Evolutionary conservation across 768 basidiomycete genomes (phyloP).

Genomic region (Peribolospora baueri): DNA sequence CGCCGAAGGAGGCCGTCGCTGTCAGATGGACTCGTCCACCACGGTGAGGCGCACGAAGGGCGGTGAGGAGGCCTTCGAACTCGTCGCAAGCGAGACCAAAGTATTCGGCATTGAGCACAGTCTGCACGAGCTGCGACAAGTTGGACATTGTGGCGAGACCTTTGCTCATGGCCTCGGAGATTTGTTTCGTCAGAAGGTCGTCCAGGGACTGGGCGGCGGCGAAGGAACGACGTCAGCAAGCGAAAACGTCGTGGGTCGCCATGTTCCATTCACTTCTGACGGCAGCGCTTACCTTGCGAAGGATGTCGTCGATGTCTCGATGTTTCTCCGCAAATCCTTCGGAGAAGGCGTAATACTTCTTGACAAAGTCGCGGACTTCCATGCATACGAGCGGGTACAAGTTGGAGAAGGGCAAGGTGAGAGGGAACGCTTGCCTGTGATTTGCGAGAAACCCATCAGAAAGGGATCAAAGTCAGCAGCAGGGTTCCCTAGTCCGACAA

Average conservation of each 20-base stretch:
- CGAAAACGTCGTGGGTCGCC: not conserved
- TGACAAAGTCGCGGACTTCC: slow-evolving; percentile 68
- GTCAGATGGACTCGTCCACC: slow-evolving; percentile 6
- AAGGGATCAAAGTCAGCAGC: slow-evolving; percentile 1
- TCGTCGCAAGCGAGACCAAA: slow-evolving; percentile 65
- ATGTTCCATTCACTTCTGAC: not conserved
- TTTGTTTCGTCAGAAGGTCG: slow-evolving; percentile 41
- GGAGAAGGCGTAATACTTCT: slow-evolving; percentile 86
- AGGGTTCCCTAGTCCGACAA: not conserved
- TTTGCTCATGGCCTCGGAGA: slow-evolving; percentile 32
- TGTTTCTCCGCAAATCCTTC: slow-evolving; percentile 85
- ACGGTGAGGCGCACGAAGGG: not conserved
- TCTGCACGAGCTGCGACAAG: slow-evolving; percentile 73
- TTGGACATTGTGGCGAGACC: slow-evolving; percentile 52
- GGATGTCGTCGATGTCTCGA: slow-evolving; percentile 66
- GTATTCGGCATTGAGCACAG: slow-evolving; percentile 76
- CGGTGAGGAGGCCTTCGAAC: slow-evolving; percentile 27
- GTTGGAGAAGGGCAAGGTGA: slow-evolving; percentile 75
- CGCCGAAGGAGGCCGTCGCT: slow-evolving; percentile 33
- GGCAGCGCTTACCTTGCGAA: slow-evolving; percentile 41
- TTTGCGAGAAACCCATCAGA: not conserved
- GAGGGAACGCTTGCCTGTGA: slow-evolving; percentile 38
- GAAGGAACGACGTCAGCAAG: not conserved
- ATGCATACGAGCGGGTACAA: slow-evolving; percentile 87
- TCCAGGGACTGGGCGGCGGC: slow-evolving; percentile 45